Conservation (phyloP, 192 early-diverging fungal genomes). For the Entophlyctis luteolus region DNA sequence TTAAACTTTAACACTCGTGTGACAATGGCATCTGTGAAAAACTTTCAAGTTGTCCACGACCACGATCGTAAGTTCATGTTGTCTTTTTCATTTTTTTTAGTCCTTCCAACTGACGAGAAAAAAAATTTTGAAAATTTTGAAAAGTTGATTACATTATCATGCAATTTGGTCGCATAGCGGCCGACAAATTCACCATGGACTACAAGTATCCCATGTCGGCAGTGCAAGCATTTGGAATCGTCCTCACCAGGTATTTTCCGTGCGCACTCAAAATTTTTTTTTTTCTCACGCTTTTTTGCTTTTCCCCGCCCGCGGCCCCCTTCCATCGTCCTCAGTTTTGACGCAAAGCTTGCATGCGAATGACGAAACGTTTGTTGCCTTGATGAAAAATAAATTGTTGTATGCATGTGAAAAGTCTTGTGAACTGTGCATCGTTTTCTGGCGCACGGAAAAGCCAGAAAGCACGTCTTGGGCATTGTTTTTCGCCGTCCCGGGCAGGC, state of each 20-base stretch:
- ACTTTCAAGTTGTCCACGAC: constrained; percentile 93
- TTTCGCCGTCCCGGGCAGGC: no score
- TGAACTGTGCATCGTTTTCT: no score
- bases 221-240: constrained; percentile 85
- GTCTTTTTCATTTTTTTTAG: no score
- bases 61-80: constrained; percentile 68
- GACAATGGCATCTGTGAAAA: constrained; percentile 86
- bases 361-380: no score
- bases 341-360: constrained; percentile 87
- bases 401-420: no score
- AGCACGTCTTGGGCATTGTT: no score
- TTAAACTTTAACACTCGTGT: constrained; percentile 93
- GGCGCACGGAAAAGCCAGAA: no score
- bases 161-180: constrained; percentile 81
- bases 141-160: constrained; percentile 87
- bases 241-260: constrained; percentile 60
- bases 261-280: background rate
- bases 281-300: background rate
- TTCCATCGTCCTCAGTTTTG: constrained; percentile 50
- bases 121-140: no score
- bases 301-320: no score
- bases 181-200: constrained; percentile 84
- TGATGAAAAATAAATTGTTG: no score
- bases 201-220: constrained; percentile 86
- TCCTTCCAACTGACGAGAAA: no score